Conservation (phyloP, 257 asterid species). For the Nicotiana obtusifolia region DNA sequence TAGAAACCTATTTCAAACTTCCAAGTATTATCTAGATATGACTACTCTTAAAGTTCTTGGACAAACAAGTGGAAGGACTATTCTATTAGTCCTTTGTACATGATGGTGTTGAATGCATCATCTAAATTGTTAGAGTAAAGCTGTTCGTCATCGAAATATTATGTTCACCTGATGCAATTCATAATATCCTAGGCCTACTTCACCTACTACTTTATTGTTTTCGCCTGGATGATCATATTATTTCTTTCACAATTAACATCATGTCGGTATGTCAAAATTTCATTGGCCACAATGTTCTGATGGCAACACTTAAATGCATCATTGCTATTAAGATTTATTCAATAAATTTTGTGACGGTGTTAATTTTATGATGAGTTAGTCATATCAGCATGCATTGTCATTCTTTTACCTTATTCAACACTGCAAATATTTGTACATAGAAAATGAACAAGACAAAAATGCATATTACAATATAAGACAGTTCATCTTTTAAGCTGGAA, state of each 20-base stretch:
- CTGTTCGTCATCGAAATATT: neutral
- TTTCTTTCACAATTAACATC: neutral
- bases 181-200: neutral
- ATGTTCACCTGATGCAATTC: neutral
- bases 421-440: neutral
- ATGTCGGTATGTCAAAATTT: neutral
- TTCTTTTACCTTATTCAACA: neutral
- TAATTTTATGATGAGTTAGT: neutral
- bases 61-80: neutral
- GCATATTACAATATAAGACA: neutral
- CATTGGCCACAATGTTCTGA: neutral
- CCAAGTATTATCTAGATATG: neutral
- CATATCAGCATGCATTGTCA: slow-evolving; percentile 2
- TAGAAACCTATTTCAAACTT: neutral
- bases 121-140: neutral
- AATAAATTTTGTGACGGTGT: neutral
- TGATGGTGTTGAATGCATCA: neutral
- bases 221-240: neutral
- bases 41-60: neutral
- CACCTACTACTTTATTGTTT: neutral
- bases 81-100: neutral
- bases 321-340: neutral
- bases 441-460: neutral
- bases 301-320: slow-evolving; percentile 5
- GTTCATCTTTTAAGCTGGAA: slow-evolving; percentile 3